Percentiles rank a stretch among this genome's conserved stretches.
Evolutionary conservation across 2,329 filamentous ascomycete genomes (phyloP).

Genomic region (Ophiostoma triangulosporum): DNA sequence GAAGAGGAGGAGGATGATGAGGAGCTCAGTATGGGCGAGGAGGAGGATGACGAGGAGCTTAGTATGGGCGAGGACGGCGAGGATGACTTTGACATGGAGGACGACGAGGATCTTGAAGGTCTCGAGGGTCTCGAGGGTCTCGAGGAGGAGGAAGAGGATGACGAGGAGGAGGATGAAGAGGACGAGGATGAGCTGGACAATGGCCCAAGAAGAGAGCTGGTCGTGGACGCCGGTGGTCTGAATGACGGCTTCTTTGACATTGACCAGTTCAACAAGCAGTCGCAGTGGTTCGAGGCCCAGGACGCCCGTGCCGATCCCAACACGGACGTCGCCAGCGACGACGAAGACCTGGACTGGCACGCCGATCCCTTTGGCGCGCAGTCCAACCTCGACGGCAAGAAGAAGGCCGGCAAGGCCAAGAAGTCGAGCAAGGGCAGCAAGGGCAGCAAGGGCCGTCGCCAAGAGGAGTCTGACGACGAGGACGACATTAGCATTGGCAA

Average conservation of each 20-base stretch:
- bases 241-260: constrained; percentile 99
- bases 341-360: constrained; percentile 71
- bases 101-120: constrained; percentile 13
- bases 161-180: constrained; percentile 21
- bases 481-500: constrained; percentile 8
- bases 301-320: constrained; percentile 65
- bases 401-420: constrained; percentile 10
- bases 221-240: constrained; percentile 66
- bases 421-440: not conserved
- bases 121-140: constrained; percentile 21
- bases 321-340: constrained; percentile 62
- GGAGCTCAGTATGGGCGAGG: constrained; percentile 15
- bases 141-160: constrained; percentile 19
- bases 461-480: constrained; percentile 9
- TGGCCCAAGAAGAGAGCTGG: constrained; percentile 39
- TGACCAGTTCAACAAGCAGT: constrained; percentile 91
- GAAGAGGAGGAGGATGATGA: constrained; percentile 17
- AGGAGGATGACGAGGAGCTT: constrained; percentile 18
- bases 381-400: constrained; percentile 8
- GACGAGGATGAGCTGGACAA: constrained; percentile 37
- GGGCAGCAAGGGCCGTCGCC: constrained; percentile 3
- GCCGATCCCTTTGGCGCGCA: constrained; percentile 49
- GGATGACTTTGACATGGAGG: constrained; percentile 22
- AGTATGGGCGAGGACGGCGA: constrained; percentile 13
- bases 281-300: constrained; percentile 76